These are phyloP conservation scores for Cupressus sempervirens DNA, from an alignment of 75 land plant genomes.

Conservation along the genomic window DNA sequence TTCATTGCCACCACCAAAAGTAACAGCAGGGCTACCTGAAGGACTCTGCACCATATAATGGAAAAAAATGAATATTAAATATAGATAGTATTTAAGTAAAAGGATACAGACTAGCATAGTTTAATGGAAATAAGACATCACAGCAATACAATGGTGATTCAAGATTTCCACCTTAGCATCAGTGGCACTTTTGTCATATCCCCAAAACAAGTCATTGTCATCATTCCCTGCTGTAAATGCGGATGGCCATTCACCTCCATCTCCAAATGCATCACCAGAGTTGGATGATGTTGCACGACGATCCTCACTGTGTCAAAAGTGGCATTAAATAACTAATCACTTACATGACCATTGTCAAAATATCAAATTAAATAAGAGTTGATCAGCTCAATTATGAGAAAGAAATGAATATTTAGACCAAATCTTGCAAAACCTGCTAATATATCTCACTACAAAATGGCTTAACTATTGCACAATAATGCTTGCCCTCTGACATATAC, in stretches of 20 bases:
- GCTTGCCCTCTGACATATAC: neutral
- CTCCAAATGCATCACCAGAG: constrained; percentile 45
- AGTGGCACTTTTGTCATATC: constrained; percentile 33
- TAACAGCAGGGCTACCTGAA: constrained; percentile 15
- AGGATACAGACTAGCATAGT: neutral
- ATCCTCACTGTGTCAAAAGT: constrained; percentile 25
- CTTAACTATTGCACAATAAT: neutral
- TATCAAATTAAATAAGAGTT: neutral
- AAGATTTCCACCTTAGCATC: constrained; percentile 27
- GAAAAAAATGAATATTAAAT: neutral
- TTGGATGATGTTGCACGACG: constrained; percentile 23
- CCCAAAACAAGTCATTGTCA: constrained; percentile 78
- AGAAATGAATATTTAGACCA: neutral
- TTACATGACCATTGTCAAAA: neutral
- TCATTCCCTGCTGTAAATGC: constrained; percentile 53
- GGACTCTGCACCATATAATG: constrained; percentile 15
- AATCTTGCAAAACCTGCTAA: neutral
- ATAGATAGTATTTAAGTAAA: neutral
- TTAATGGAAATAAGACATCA: neutral
- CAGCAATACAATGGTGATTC: neutral
- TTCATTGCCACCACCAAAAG: constrained; percentile 11
- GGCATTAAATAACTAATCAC: neutral
- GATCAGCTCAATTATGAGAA: neutral
- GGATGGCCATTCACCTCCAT: constrained; percentile 50
- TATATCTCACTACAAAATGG: neutral